Base-by-base conservation (phyloP, 306 rosid species). In the Hippophae tibetana region DNA sequence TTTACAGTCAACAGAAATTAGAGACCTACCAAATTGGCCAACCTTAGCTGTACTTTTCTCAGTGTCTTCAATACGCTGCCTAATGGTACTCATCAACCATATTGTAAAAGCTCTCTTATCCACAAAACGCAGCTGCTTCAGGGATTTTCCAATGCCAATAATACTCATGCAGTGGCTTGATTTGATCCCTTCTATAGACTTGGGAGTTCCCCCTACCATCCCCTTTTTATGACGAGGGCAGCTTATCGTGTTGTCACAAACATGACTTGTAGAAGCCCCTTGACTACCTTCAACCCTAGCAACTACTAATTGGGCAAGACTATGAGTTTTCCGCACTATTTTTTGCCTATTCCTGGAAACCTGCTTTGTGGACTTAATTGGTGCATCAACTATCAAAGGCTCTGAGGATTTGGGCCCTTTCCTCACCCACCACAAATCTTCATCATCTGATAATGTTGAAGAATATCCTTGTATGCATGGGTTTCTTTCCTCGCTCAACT, bases 221-320 rank as follows among this genome's bases (percentile, higher is more conserved):
- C 82, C 76, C 60, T 78, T 56, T 85, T 71, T 84, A 61, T 85
- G 96, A 77, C 85, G 93, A 67, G 96, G 86, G 59, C 96, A 92
- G 68, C 71, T 77, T 56, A 88, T 84, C 81, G 67, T 88, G 53
- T 77, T 88, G 58, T 86, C 89, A 83, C 96, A 92, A 54, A 85
- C 81, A 71, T 92, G 99, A 76, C 99, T 88, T 7, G 95, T 85
- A 31, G 99, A 92, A 52, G 99, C 96, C 73, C 98, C 99, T 76
- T 83, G 95, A 76, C 99, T 88, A 62, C 95, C 93, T 72, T 92
- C 99, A 67, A 88, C 87, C 75, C 99, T 85, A 72, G 95, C 76
- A 67, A 92, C 83, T 69, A 83, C 88, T 76, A 92, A 65, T 63
- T 92, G 95, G 58, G 96, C 86, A 58, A 92, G 93, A 80, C 93